phyloP scores from a whole-genome alignment of 768 basidiomycete genomes.

The Suillus clintonianus region DNA sequence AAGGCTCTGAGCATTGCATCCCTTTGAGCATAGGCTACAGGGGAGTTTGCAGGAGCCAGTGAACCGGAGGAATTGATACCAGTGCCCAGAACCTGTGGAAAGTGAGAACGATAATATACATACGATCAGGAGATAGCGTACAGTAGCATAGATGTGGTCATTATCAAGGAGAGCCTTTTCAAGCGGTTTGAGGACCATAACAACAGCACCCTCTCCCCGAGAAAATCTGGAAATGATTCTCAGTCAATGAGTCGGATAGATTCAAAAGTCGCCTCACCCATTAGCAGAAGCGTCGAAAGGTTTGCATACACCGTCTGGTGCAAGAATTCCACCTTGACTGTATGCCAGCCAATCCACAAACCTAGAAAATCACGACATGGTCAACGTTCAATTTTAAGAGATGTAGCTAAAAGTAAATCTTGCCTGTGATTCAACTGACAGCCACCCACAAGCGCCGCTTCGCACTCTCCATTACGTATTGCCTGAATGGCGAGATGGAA shows the following conservation, averaged over 20 bases:
- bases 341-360: too few species aligned
- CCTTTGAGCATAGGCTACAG: slow-evolving; percentile 38
- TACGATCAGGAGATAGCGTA: slow-evolving; percentile 15
- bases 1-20: slow-evolving; percentile 41
- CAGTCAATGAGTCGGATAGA: neutral
- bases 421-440: too few species aligned
- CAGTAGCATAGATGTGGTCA: slow-evolving; percentile 44
- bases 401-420: too few species aligned
- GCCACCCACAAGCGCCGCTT: too few species aligned
- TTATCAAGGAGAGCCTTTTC: slow-evolving; percentile 38
- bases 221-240: slow-evolving; percentile 31
- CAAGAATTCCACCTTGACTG: too few species aligned
- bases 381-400: too few species aligned
- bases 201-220: slow-evolving; percentile 40
- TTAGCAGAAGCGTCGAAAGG: too few species aligned
- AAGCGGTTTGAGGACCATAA: slow-evolving; percentile 42
- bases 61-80: slow-evolving; percentile 40
- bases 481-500: too few species aligned
- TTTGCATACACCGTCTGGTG: too few species aligned
- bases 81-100: slow-evolving; percentile 40
- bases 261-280: slow-evolving; percentile 33
- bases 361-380: too few species aligned
- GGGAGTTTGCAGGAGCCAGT: slow-evolving; percentile 38
- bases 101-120: neutral
- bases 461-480: too few species aligned